Evolutionary conservation across 2,329 filamentous ascomycete species (phyloP), one percentile per base, ranked within the genome.

Genomic region (Microcyclospora pomicola): DNA sequence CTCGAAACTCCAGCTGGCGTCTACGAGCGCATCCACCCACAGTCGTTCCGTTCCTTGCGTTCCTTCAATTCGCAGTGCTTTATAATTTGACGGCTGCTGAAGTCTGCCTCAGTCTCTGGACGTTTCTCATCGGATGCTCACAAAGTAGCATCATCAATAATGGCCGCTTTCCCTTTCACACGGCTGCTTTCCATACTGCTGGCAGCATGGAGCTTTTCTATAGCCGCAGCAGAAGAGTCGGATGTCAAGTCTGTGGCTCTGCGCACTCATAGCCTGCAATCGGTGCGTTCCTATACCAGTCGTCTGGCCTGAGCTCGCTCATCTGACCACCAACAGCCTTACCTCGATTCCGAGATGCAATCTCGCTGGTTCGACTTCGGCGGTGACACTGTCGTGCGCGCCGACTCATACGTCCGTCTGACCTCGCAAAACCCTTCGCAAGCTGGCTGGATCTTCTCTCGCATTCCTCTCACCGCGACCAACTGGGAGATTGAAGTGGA

Each of bases 321-420:
- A n/a, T n/a, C 30, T 31, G 9, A 31, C 30, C 6, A 31, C 9
- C 16, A 33, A 6, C 57, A 95, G 82, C 91, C 91, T 45, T 98
- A 95, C 65, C 77, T 98, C 52, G 91, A 98, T 66, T 91, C 86
- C 43, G 91, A 96, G 62, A 87, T 96, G 80, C 82, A 92, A 67
- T 94, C 84, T 67, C 80, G 91, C 59, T 98, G 91, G 88, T 98
- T 88, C 65, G 91, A 98, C 67, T 98, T 92, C 73, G 91, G 91
- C 59, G 91, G 88, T 58, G 86, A 94, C 66, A 85, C 88, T 31
- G 80, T 98, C 53, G 73, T 95, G 54, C 71, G 77, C 48, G 72
- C 75, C 45, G 77, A 81, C 55, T 70, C 74, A 63, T 95, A 96
- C 64, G 81, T 98, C 51, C 86, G 91, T 50, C 75, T 98, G 40